Evolutionary conservation across 225 moss, liverwort and hornwort species (phyloP).

Genomic region (Polytrichum formosum): DNA sequence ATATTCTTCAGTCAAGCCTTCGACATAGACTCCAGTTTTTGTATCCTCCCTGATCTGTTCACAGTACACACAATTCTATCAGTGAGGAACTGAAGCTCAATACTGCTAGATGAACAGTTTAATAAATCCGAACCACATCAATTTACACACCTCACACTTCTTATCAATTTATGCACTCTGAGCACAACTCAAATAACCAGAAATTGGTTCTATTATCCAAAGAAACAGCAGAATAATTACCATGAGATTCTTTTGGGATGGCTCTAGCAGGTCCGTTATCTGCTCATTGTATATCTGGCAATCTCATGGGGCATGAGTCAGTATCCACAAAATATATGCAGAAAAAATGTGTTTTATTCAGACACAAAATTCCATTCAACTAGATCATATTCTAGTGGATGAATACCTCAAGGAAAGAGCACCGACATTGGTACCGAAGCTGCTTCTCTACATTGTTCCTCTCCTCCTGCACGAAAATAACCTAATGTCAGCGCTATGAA

Average conservation of each 20-base stretch:
- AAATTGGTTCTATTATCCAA: no score
- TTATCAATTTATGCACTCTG: no score
- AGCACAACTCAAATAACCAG: no score
- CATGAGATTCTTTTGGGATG: slow-evolving; percentile 68
- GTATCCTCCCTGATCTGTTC: slow-evolving; percentile 87
- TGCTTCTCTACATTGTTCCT: slow-evolving; percentile 53
- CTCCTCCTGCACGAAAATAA: slow-evolving; percentile 60
- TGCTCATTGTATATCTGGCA: slow-evolving; percentile 92
- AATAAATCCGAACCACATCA: no score
- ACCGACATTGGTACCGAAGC: slow-evolving; percentile 83
- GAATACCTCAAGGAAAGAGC: slow-evolving; percentile 81
- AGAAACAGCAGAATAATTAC: slow-evolving; percentile 17
- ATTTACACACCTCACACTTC: no score
- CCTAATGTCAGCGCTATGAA: no score
- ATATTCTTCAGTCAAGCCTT: slow-evolving; percentile 80
- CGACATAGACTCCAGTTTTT: slow-evolving; percentile 85
- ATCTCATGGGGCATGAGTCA: background rate
- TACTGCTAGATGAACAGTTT: no score
- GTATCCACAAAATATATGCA: background rate
- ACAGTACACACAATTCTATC: no score
- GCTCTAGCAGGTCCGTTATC: slow-evolving; percentile 86
- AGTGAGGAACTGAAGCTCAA: no score
- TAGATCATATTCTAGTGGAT: background rate
- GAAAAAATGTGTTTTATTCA: background rate
- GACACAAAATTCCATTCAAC: background rate